Evolutionary conservation across 2,329 filamentous ascomycete species (phyloP).

Genomic region (Fusarium stilboides): DNA sequence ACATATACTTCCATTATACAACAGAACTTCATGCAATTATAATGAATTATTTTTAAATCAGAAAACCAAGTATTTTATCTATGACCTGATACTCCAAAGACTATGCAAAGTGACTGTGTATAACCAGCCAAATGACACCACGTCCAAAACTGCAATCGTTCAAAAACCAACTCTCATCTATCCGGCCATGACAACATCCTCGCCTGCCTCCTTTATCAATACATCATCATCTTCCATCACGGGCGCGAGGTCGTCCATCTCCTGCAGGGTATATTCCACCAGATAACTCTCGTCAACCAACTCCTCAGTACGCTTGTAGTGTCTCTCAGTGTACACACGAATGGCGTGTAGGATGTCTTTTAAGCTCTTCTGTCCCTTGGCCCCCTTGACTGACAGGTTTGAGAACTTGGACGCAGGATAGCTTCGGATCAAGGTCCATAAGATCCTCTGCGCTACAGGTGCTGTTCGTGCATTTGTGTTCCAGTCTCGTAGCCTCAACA

Average conservation of each 20-base stretch:
- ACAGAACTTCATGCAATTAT: neutral
- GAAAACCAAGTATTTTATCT: conserved; percentile 31
- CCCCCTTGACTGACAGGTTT: conserved; percentile 74
- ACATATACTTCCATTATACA: neutral
- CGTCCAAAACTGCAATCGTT: conserved; percentile 11
- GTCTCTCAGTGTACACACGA: conserved; percentile 90
- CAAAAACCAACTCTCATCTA: conserved; percentile 34
- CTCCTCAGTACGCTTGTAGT: conserved; percentile 91
- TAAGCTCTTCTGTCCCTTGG: conserved; percentile 74
- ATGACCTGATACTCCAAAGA: conserved; percentile 41
- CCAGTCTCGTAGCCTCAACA: conserved; percentile 92
- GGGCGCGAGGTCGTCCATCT: conserved; percentile 85
- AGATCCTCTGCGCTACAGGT: conserved; percentile 85
- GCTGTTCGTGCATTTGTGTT: conserved; percentile 95
- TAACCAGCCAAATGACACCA: conserved; percentile 14
- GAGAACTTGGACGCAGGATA: conserved; percentile 86
- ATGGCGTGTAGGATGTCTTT: conserved; percentile 91
- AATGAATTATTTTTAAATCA: neutral
- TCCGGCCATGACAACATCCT: conserved; percentile 61
- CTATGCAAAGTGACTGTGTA: conserved; percentile 23
- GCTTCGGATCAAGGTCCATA: conserved; percentile 83
- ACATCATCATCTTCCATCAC: conserved; percentile 55
- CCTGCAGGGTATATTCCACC: conserved; percentile 90
- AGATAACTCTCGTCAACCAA: conserved; percentile 94
- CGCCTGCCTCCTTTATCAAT: conserved; percentile 53